Percentiles rank a stretch among this genome's conserved stretches.
Evolutionary conservation across 2,329 filamentous ascomycete species (phyloP).

Genomic region (Aureobasidium sp.): DNA sequence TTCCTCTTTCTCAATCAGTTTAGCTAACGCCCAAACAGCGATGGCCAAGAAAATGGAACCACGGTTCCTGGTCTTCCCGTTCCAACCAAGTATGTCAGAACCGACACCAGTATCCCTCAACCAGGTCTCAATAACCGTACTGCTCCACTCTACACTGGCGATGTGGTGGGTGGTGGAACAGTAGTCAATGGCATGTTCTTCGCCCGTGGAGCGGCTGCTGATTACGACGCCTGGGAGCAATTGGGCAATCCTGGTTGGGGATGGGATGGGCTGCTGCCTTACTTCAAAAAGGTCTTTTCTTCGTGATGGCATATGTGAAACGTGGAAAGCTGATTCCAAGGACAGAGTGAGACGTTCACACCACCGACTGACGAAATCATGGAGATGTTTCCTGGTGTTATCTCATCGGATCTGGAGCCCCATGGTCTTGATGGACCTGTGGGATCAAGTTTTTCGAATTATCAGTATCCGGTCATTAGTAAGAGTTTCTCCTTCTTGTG

Average conservation of each 20-base stretch:
- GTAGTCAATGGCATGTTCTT: conserved; percentile 11
- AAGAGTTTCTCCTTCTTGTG: background rate
- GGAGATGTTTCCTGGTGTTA: background rate
- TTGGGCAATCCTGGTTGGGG: conserved; percentile 6
- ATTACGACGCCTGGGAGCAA: conserved; percentile 6
- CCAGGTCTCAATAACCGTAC: conserved; percentile 1
- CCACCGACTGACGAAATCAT: conserved; percentile 11
- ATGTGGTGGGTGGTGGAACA: conserved; percentile 2
- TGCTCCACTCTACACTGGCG: background rate
- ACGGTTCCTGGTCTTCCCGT: conserved; percentile 6
- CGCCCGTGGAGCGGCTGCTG: conserved; percentile 3
- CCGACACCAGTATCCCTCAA: conserved; percentile 5
- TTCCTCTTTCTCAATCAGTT: background rate
- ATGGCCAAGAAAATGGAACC: conserved; percentile 11
- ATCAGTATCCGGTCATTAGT: conserved; percentile 17
- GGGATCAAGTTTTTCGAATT: conserved; percentile 15
- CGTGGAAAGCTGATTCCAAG: conserved; percentile 1
- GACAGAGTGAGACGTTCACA: conserved; percentile 20
- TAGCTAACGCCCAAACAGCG: background rate
- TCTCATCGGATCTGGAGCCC: conserved; percentile 12
- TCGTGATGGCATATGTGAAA: conserved; percentile 4
- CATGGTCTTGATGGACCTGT: conserved; percentile 17
- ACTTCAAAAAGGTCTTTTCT: conserved; percentile 17
- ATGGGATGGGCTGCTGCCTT: conserved; percentile 12
- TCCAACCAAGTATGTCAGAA: conserved; percentile 3